phyloP scores from a whole-genome alignment of 2,329 filamentous ascomycete genomes.

The Neofusicoccum ribis region DNA sequence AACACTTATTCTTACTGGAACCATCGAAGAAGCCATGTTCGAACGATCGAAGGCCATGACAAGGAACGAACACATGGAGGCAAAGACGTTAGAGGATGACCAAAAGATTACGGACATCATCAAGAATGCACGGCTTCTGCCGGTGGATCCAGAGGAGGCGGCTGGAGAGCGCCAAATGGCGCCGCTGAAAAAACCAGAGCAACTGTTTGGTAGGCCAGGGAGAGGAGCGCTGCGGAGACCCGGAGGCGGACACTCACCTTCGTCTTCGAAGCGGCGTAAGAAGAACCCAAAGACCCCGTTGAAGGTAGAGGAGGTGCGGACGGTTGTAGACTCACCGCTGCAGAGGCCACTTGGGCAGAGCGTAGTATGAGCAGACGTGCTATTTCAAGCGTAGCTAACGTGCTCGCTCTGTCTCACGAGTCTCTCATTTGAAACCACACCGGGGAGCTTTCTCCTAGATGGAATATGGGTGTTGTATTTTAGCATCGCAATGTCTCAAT shows the following conservation, averaged over 20 bases:
- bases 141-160: conserved; percentile 37
- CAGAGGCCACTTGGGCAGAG: neutral
- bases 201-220: conserved; percentile 45
- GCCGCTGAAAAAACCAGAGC: conserved; percentile 41
- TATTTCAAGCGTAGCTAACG: too few species aligned
- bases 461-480: too few species aligned
- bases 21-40: conserved; percentile 83
- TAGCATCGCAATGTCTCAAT: too few species aligned
- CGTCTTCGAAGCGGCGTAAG: neutral
- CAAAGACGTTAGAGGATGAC: conserved; percentile 61
- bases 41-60: conserved; percentile 74
- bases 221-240: conserved; percentile 18
- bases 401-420: too few species aligned
- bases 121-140: conserved; percentile 54
- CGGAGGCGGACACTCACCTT: neutral
- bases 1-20: conserved; percentile 76
- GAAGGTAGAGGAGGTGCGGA: neutral
- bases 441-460: too few species aligned
- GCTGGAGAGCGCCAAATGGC: conserved; percentile 42
- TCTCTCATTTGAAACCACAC: too few species aligned
- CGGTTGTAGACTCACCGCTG: neutral
- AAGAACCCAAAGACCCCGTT: neutral
- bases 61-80: conserved; percentile 55
- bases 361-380: too few species aligned
- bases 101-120: conserved; percentile 60